Base-by-base conservation (phyloP, 257 asterid genomes). In the Ehretia macrophylla region DNA sequence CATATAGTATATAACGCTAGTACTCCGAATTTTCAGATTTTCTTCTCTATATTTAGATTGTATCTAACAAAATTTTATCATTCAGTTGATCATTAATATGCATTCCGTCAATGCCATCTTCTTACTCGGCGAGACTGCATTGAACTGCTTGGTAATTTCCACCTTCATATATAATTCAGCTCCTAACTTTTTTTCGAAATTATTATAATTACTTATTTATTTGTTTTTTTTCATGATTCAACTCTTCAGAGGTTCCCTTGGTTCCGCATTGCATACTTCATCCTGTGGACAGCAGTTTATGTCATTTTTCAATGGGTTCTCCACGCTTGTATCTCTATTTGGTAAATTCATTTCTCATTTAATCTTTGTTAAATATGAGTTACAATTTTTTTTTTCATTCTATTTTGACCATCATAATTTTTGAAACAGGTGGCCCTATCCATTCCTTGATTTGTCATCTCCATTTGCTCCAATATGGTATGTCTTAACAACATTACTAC, bases 381-480 rank as follows among this genome's bases (percentile, higher is more conserved):
- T n/a, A n/a, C n/a, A n/a, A n/a, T n/a, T n/a, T n/a, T n/a, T n/a
- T n/a, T n/a, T n/a, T n/a, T n/a, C n/a, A n/a, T n/a, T n/a, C n/a
- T n/a, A n/a, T 17, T 4, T 6, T 17, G 35, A 27, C 35, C 35
- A 1, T 27, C 38, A 14, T 22, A n/a, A 53, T 46, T 48, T 44
- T 51, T 66, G 56, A 53, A 67, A 67, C 94, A 92, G 97, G 97
- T 92, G 97, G 99, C 91, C 99, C 23, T 92, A 92, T 68, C 97
- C 97, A 13, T 86, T 92, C 71, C 99, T 92, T 60, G 96, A 92
- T 73, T 60, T 92, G 63, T 83, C 95, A 59, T 88, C 95, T 63
- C 73, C 95, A 62, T 81, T 83, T 69, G 74, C 99, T 65, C 97
- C 99, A 57, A 58, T 92, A 50, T 92, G 97, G 99, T 92, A 92